Base-by-base conservation (phyloP, 1,284 basidiomycete genomes). In the Trametes pubescens region DNA sequence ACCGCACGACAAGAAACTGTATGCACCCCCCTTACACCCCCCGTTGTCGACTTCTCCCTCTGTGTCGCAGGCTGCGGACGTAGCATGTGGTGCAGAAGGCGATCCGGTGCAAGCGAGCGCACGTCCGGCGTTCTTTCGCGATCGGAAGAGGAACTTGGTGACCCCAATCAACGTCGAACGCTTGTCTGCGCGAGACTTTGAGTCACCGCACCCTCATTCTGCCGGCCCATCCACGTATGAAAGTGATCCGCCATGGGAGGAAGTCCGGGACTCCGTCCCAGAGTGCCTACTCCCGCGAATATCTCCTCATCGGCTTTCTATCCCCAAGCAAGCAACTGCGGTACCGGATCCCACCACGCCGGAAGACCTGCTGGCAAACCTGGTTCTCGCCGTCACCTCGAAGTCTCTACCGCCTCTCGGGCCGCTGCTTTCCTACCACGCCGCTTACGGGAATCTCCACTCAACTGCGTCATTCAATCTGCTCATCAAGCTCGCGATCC, bases 331-430 rank as follows among this genome's bases (percentile, higher is more conserved):
- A 76, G 73, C 49, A 32, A 34, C 32, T 2, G 26, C 7, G n/a
- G 57, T 62, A 51, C 63, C 65, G n/a, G 38, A 52, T 29, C 59
- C 67, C n/a, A 34, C 59, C 44, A 66, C 67, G 35, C 26, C 51
- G 11, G 65, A 71, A 16, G 75, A 77, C 0, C 75, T 88, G 0
- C 80, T 80, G 71, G 75, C 75, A 48, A 85, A 85, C 69, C 76
- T 89, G 49, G 69, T 84, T 56, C 71, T 73, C 65, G 75, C 83
- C 53, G 66, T 80, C 26, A 76, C 75, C 5, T 49, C 46, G 16
- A 26, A n/a, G 1, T 65, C 66, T 9, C 62, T 56, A 34, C 44
- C 64, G 26, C 51, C 59, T n/a, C 47, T 68, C 14, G 55, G 65
- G 22, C 56, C 62, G 35, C 54, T 72, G 35, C 55, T 72, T 22